These are phyloP conservation scores for Daldinia sp. DNA, from an alignment of 2,329 filamentous ascomycete species.

Conservation along the genomic window DNA sequence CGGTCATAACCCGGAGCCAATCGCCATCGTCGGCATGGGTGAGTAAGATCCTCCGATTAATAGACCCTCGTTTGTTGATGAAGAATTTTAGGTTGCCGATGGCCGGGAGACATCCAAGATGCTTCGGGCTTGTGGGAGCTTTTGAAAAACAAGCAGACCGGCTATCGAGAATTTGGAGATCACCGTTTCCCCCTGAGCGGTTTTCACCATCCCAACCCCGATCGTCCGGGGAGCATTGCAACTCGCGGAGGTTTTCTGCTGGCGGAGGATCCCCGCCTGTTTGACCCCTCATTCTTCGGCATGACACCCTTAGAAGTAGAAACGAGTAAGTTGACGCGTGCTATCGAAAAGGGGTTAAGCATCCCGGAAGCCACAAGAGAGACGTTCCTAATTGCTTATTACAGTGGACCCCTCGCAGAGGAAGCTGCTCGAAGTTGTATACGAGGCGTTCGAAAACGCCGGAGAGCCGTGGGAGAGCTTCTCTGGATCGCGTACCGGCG, in stretches of 20 bases:
- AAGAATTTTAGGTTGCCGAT: slow-evolving; percentile 12
- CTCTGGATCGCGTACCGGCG: slow-evolving; percentile 46
- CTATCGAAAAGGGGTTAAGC: neutral
- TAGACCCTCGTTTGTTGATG: neutral
- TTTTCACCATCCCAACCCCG: slow-evolving; percentile 16
- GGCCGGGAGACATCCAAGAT: slow-evolving; percentile 19
- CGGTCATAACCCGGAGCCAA: slow-evolving; percentile 15
- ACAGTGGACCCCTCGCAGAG: slow-evolving; percentile 54
- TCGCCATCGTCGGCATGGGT: slow-evolving; percentile 26
- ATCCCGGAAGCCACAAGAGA: neutral
- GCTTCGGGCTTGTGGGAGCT: slow-evolving; percentile 40
- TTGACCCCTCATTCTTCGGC: slow-evolving; percentile 56
- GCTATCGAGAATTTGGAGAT: slow-evolving; percentile 17
- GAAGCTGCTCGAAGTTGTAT: slow-evolving; percentile 51
- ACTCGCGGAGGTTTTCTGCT: slow-evolving; percentile 5
- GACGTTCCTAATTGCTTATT: neutral
- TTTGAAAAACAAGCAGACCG: slow-evolving; percentile 26
- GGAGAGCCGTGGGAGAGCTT: slow-evolving; percentile 40
- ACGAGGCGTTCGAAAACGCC: slow-evolving; percentile 52
- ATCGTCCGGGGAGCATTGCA: slow-evolving; percentile 13
- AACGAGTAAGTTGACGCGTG: slow-evolving; percentile 21
- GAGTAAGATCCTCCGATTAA: neutral
- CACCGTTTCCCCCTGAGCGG: slow-evolving; percentile 18
- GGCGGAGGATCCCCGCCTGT: slow-evolving; percentile 46
- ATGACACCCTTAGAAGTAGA: slow-evolving; percentile 50